phyloP scores from a whole-genome alignment of 805 yeast genomes.

The Saturnispora mendoncae region DNA sequence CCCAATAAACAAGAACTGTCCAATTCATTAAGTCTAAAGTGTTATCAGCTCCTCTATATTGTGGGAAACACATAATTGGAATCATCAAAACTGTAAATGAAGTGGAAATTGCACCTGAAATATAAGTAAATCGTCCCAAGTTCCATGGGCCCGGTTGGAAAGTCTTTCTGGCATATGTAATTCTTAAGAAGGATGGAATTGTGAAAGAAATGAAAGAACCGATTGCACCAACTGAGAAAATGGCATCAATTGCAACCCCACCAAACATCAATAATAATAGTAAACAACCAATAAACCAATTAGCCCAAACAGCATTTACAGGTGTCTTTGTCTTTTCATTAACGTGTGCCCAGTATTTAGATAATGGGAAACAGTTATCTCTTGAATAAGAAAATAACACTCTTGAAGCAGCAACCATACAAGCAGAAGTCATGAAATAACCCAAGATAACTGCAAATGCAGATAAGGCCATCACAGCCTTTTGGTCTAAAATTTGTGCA shows the following conservation, averaged over 20 bases:
- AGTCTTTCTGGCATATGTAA: constrained; percentile 42
- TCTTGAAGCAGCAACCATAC: constrained; percentile 59
- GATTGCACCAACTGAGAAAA: constrained; percentile 66
- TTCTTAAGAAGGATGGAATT: constrained; percentile 52
- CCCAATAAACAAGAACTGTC: constrained; percentile 55
- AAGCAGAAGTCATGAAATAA: constrained; percentile 46
- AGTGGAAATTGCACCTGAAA: constrained; percentile 40
- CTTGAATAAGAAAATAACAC: constrained; percentile 61
- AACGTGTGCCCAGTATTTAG: constrained; percentile 41
- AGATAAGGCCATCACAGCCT: constrained; percentile 35
- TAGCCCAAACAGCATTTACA: constrained; percentile 54
- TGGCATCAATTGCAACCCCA: constrained; percentile 57
- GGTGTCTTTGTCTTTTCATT: constrained; percentile 50
- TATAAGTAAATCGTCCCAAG: constrained; percentile 44
- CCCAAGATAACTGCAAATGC: constrained; percentile 36
- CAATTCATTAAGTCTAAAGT: constrained; percentile 46
- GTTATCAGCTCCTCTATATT: constrained; percentile 32
- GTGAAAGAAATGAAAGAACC: constrained; percentile 59
- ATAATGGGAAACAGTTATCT: constrained; percentile 58
- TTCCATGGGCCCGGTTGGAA: constrained; percentile 63
- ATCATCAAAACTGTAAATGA: constrained; percentile 47
- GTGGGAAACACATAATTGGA: constrained; percentile 54
- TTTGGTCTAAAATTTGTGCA: constrained; percentile 37
- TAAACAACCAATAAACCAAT: constrained; percentile 46
- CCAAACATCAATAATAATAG: constrained; percentile 55